Percentiles rank a stretch among this genome's conserved stretches.
phyloP scores from a whole-genome alignment of 306 rosid species.

The Cicer arietinum region DNA sequence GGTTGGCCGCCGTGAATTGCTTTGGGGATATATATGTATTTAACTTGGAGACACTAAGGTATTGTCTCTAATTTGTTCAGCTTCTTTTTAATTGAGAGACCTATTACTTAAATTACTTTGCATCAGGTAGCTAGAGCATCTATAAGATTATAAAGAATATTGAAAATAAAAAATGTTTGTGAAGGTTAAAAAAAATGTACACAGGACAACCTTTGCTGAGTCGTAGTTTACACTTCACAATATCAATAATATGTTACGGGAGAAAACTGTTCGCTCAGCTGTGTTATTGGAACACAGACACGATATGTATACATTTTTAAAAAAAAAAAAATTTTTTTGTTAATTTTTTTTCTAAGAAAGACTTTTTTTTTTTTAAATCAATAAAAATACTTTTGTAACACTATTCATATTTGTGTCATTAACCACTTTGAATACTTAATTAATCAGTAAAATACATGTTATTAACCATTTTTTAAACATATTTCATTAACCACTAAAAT shows the following conservation, averaged over 20 bases:
- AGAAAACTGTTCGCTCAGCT: neutral
- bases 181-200: neutral
- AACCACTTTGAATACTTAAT: no score
- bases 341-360: no score
- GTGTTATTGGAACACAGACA: no score
- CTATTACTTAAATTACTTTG: constrained; percentile 13
- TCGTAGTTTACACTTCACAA: neutral
- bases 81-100: neutral
- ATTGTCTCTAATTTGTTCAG: neutral
- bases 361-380: no score
- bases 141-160: neutral
- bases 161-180: neutral
- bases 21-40: constrained; percentile 91
- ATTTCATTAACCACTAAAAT: no score
- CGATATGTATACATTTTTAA: no score
- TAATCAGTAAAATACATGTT: no score
- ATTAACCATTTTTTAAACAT: no score
- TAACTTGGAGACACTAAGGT: constrained; percentile 87
- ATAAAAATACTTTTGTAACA: no score
- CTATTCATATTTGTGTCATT: no score
- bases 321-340: no score
- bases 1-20: constrained; percentile 98
- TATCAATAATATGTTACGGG: neutral
- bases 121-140: constrained; percentile 9
- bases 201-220: neutral